Evolutionary conservation across 129 eudicot genomes (phyloP), one percentile per base, ranked within the genome.

Genomic region (Lactuca saligna): DNA sequence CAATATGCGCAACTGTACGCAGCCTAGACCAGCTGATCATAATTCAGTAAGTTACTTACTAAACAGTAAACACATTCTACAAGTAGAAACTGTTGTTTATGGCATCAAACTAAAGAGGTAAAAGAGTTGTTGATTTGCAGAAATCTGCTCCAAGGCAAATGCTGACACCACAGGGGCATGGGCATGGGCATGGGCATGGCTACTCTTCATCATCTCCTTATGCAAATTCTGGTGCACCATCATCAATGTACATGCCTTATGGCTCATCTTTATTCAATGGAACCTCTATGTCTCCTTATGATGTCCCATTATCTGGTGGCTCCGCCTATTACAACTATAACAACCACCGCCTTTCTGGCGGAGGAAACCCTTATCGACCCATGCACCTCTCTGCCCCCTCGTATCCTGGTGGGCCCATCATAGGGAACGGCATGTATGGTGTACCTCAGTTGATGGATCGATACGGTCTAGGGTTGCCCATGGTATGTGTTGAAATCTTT

Each of bases 11-110:
- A 89, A 83, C 76, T 91, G 96, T 75, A 88, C 96, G 8, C 98
- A 92, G 71, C 83, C 98, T 38, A 82, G 98, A 72, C 98, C 98
- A 68, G 96, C 98, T 75, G 96, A 88, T 75, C 98, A 91, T 75
- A 86, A 80, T 70, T 76, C 91, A 17, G 98, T 91, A 83, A 82
- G 91, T 72, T 63, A n/a, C 73, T 39, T 6, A 17, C 31, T 17
- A 12, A 46, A 56, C 51, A 8, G 32, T 42, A 42, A n/a, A 74
- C 53, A 42, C 10, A 35, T 51, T 20, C 2, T 39, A 4, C 15
- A 25, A 25, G 20, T 54, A 17, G 70, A 5, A 37, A 41, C 64
- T 14, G 12, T 54, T 37, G 1, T 7, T 35, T 54, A 10, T 9
- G 17, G 38, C 29, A 55, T 56, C 6, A 20, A 4, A 54, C 20